Evolutionary conservation across 108 stramenopile genomes (phyloP), one percentile per base, ranked within the genome.

Genomic region (Skeletonema grethae): DNA sequence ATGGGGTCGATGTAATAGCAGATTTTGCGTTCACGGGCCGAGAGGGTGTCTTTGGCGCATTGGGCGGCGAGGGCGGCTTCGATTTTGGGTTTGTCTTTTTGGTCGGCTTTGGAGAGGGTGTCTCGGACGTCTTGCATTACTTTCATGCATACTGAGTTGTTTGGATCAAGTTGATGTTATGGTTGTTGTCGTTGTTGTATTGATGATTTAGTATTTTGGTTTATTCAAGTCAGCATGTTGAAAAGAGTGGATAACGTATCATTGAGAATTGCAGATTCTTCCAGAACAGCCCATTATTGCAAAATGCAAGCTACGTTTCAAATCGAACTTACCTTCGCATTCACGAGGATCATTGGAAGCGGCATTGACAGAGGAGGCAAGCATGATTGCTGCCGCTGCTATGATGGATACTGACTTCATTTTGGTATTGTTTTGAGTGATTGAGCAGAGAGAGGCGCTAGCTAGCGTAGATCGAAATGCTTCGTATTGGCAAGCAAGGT

Each of bases 1-100:
- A 99, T 97, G 41, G 99, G 98, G 75, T 91, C 86, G 69, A 99
- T 85, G 85, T 95, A 98, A 81, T 99, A 99, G 74, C 99, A 99
- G 69, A 99, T 96, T 82, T 98, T 99, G 77, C 90, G 90, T 80
- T 99, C 97, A 13, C 85, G 68, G 11, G 86, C 67, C 4, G 70
- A 59, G 10, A 96, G 82, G 6, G 48, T 61, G 11, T 77, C 65
- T 65, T 79, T 69, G 55, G 82, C 85, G 69, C 94, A 95, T 71
- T 90, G 90, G n/a, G 76, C 63, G 11, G 85, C 90, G 31, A 95
- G 68, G 55, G 94, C 94, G 13, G 66, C 60, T 77, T 95, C 94
- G 38, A 95, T 87, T 63, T 79, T 76, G 45, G 90, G 89, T 69
- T 95, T 95, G 15, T 87, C 79, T 28, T 75, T 80, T 58, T 77